Evolutionary conservation across 345 rosid genomes (phyloP).

Genomic region (Citrus unshiu): DNA sequence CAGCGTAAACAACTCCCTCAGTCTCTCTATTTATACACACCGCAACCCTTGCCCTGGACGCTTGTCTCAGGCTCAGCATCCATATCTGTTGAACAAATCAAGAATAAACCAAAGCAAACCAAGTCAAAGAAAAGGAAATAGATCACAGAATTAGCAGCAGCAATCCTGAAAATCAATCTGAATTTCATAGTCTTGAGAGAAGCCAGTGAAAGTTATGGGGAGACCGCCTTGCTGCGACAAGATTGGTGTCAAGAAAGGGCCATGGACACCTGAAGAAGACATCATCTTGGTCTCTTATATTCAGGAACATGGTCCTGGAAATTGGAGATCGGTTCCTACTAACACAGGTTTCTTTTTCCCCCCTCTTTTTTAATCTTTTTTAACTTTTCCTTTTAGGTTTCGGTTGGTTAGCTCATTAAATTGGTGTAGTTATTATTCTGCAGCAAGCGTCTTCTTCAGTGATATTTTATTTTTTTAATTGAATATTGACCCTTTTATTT

Average conservation of each 20-base stretch:
- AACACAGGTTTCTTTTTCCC: conserved; percentile 55
- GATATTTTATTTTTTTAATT: too few species aligned
- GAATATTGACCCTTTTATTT: too few species aligned
- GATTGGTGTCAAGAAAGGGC: conserved; percentile 90
- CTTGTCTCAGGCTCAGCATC: conserved; percentile 16
- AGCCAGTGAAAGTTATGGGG: conserved; percentile 46
- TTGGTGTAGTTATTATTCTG: conserved; percentile 25
- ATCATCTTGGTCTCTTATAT: conserved; percentile 83
- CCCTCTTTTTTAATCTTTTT: neutral
- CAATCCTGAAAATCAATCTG: neutral
- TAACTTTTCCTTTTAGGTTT: conserved; percentile 6
- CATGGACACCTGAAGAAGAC: conserved; percentile 99
- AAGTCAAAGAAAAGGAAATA: neutral
- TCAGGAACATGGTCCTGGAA: conserved; percentile 94
- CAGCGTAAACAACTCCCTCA: conserved; percentile 18
- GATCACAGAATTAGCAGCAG: neutral
- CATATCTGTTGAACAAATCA: neutral
- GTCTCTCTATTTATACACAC: conserved; percentile 17
- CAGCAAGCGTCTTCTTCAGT: neutral
- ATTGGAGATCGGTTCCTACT: conserved; percentile 88
- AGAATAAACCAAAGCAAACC: neutral
- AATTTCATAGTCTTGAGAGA: neutral
- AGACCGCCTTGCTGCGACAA: conserved; percentile 92
- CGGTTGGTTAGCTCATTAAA: conserved; percentile 56
- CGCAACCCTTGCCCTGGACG: conserved; percentile 17